These are phyloP conservation scores for Lasiodiplodia hormozganensis DNA, from an alignment of 2,329 filamentous ascomycete genomes.

Conservation along the genomic window DNA sequence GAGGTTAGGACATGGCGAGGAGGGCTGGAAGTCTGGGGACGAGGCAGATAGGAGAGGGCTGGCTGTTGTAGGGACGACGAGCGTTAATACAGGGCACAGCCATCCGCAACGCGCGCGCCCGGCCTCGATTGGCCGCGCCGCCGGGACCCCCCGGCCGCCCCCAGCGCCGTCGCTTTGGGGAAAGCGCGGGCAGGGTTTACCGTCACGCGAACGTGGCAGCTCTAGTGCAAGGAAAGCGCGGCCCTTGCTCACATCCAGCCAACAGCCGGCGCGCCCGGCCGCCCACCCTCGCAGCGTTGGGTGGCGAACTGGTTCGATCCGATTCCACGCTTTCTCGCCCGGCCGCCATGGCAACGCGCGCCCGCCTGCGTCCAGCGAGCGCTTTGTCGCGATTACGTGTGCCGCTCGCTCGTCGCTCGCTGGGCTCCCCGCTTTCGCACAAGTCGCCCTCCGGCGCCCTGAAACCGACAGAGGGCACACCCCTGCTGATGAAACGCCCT, in stretches of 20 bases:
- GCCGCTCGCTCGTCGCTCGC: conserved; percentile 1
- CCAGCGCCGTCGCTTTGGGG: conserved; percentile 7
- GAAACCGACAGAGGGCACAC: conserved; percentile 13
- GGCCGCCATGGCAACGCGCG: neutral
- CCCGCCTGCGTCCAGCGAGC: neutral
- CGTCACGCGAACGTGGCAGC: conserved; percentile 25
- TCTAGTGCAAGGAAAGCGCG: conserved; percentile 17
- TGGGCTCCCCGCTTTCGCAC: conserved; percentile 18
- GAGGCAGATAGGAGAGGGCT: conserved; percentile 22
- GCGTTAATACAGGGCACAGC: conserved; percentile 28
- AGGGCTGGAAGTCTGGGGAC: conserved; percentile 17
- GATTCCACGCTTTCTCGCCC: neutral
- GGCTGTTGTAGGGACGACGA: conserved; percentile 25
- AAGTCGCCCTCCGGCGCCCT: conserved; percentile 17
- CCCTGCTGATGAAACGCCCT: conserved; percentile 26
- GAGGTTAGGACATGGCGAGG: conserved; percentile 29
- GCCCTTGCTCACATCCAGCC: conserved; percentile 22
- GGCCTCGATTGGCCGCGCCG: conserved; percentile 25
- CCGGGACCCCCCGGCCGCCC: conserved; percentile 11
- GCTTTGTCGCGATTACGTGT: conserved; percentile 20
- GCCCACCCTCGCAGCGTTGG: neutral
- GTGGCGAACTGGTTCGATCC: neutral
- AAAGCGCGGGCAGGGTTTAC: neutral
- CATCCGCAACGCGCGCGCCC: conserved; percentile 19
- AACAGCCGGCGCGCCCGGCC: neutral